phyloP scores from a whole-genome alignment of 495 filamentous ascomycete genomes.

The Daldinia decipiens region DNA sequence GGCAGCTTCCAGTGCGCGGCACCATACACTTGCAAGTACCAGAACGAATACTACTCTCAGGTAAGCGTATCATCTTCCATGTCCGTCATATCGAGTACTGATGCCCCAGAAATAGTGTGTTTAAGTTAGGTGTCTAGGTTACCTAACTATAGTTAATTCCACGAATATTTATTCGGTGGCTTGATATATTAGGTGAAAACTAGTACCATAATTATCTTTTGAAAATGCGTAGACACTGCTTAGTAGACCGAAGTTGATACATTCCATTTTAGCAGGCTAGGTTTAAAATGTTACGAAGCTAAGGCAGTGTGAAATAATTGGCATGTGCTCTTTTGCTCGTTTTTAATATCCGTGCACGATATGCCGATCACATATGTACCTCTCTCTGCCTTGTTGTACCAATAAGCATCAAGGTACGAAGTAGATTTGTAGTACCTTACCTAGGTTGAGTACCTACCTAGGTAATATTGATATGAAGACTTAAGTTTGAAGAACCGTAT shows the following conservation, averaged over 20 bases:
- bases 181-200: not conserved
- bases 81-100: not conserved
- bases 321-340: not conserved
- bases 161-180: not conserved
- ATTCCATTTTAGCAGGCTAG: not conserved
- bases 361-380: not conserved
- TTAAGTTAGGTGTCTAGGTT: no score
- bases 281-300: no score
- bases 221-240: no score
- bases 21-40: conserved; percentile 50
- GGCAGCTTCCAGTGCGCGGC: conserved; percentile 52
- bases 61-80: conserved; percentile 18
- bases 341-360: not conserved
- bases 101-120: conserved; percentile 9
- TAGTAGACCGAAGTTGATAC: not conserved
- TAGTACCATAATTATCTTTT: not conserved
- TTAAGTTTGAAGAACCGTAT: not conserved
- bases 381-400: not conserved
- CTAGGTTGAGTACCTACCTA: no score
- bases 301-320: not conserved
- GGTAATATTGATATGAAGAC: not conserved
- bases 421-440: not conserved
- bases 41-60: conserved; percentile 53
- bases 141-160: not conserved
- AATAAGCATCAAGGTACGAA: not conserved